These are phyloP conservation scores for Ustulina deusta DNA, from an alignment of 2,329 filamentous ascomycete genomes.

Conservation along the genomic window DNA sequence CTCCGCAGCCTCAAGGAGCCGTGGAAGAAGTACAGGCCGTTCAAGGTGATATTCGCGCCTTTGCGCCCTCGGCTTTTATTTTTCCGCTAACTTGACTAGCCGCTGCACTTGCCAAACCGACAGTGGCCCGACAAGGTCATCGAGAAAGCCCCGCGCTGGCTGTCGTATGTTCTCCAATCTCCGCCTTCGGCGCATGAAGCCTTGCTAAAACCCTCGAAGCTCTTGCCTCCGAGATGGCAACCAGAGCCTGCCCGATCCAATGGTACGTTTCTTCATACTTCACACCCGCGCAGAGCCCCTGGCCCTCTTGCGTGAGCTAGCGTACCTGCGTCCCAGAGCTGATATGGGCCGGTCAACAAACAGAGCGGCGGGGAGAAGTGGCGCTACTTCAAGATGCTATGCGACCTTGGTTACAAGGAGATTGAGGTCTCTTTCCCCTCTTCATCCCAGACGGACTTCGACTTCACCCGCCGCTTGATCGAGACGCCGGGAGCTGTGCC, in stretches of 20 bases:
- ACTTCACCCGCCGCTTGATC: conserved; percentile 89
- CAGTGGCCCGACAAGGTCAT: conserved; percentile 88
- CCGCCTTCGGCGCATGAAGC: background rate
- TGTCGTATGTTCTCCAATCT: background rate
- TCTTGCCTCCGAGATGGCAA: conserved; percentile 75
- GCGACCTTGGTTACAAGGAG: conserved; percentile 94
- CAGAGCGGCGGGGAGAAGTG: conserved; percentile 96
- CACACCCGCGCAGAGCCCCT: background rate
- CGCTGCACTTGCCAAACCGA: conserved; percentile 74
- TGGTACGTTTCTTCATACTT: conserved; percentile 70
- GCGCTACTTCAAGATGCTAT: conserved; percentile 94
- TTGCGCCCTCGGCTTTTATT: background rate
- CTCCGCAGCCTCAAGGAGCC: conserved; percentile 23
- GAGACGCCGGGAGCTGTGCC: conserved; percentile 86
- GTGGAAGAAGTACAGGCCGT: conserved; percentile 28
- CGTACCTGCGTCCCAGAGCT: background rate
- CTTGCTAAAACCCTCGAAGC: background rate
- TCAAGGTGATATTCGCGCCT: conserved; percentile 15
- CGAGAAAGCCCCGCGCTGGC: conserved; percentile 88
- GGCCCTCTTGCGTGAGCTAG: background rate
- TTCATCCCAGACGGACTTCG: conserved; percentile 93
- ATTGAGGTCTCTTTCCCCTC: conserved; percentile 97
- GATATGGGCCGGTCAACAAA: background rate
- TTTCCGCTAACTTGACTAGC: conserved; percentile 44
- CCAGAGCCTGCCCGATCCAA: conserved; percentile 91